Evolutionary conservation across 2,329 filamentous ascomycete species (phyloP).

Genomic region (Cladosporium colombiae): DNA sequence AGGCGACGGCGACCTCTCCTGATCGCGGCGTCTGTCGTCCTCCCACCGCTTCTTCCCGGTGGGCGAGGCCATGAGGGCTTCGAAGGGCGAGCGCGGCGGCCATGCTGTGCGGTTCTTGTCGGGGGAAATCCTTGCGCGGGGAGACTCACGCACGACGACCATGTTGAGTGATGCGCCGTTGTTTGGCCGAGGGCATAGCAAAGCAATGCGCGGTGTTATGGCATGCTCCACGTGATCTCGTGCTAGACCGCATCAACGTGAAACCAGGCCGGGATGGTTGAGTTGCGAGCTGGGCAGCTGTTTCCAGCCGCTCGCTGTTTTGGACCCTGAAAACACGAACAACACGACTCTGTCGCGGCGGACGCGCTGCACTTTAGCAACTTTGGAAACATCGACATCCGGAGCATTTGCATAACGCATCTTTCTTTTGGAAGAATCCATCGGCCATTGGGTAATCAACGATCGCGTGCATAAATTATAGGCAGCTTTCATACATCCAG

Average conservation of each 20-base stretch:
- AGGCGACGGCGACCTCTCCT: constrained; percentile 52
- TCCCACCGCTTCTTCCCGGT: constrained; percentile 75
- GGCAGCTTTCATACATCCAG: neutral
- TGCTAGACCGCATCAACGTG: constrained; percentile 2
- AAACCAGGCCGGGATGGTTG: constrained; percentile 3
- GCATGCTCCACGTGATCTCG: constrained; percentile 13
- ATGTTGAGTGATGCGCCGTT: constrained; percentile 22
- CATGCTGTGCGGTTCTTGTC: constrained; percentile 51
- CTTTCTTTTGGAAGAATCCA: neutral
- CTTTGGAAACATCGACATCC: neutral
- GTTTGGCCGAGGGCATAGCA: constrained; percentile 15
- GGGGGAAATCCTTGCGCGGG: constrained; percentile 46
- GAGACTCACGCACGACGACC: constrained; percentile 52
- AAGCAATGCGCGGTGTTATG: constrained; percentile 15
- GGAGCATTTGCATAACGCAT: neutral
- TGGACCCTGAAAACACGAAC: constrained; percentile 8
- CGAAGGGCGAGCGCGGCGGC: constrained; percentile 64
- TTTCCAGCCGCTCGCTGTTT: neutral
- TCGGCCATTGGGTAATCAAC: neutral
- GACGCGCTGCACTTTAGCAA: constrained; percentile 8
- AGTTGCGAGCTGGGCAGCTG: neutral
- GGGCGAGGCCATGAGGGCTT: constrained; percentile 68
- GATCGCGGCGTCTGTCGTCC: constrained; percentile 60
- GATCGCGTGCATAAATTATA: neutral
- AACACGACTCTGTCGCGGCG: neutral